Evolutionary conservation across 441 rosid species (phyloP).

Genomic region (Eutrema salsugineum): DNA sequence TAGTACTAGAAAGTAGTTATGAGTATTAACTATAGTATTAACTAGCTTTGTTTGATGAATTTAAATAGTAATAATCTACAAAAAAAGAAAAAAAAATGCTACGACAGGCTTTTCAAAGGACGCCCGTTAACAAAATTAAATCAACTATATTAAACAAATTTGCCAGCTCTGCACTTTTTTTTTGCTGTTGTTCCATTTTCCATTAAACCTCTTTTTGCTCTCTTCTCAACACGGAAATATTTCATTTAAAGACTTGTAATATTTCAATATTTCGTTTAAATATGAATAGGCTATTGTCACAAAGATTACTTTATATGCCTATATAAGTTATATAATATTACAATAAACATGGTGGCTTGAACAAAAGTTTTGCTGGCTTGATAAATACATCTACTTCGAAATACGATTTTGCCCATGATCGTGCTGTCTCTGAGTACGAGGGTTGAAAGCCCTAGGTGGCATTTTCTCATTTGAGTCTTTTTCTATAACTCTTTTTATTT

Average conservation of each 20-base stretch:
- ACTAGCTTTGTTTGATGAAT: not conserved
- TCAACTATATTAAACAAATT: too few relatives aligned
- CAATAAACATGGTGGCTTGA: constrained; percentile 23
- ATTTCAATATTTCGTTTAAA: not conserved
- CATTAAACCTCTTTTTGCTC: not conserved
- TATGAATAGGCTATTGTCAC: not conserved
- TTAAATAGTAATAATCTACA: constrained; percentile 16
- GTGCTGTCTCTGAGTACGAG: constrained; percentile 14
- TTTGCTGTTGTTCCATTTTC: not conserved
- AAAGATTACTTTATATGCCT: constrained; percentile 1
- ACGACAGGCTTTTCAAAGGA: constrained; percentile 19
- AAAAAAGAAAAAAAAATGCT: not conserved
- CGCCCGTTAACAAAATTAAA: not conserved
- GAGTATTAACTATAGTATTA: constrained; percentile 6
- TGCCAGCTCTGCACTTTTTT: constrained; percentile 14
- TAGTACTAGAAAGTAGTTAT: constrained; percentile 4
- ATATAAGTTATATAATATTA: not conserved
- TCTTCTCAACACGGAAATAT: constrained; percentile 1
- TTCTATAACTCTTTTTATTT: not conserved
- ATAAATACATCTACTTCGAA: constrained; percentile 6
- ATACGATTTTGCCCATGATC: constrained; percentile 1
- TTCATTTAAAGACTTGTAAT: not conserved
- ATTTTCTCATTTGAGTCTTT: not conserved
- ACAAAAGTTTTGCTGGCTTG: constrained; percentile 32
- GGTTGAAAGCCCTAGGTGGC: constrained; percentile 22